Evolutionary conservation across 352 stramenopile genomes (phyloP).

Genomic region (Thraustochytrium striatum): DNA sequence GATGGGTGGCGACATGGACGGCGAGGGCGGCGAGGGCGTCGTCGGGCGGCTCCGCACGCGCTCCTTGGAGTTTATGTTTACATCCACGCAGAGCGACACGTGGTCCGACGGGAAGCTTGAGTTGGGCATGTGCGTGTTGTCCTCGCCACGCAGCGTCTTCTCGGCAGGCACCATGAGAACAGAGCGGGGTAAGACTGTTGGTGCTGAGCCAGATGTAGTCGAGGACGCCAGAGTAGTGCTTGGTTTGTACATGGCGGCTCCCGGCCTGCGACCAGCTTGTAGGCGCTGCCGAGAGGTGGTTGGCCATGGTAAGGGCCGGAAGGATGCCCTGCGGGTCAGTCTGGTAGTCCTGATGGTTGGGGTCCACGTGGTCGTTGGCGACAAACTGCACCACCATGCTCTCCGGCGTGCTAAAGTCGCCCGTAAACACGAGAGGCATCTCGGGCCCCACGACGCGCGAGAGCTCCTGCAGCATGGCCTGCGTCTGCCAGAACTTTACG

Average conservation of each 20-base stretch:
- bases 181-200: constrained; percentile 83
- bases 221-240: constrained; percentile 86
- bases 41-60: constrained; percentile 20
- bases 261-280: constrained; percentile 86
- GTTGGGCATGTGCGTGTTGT: constrained; percentile 43
- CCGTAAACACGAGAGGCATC: constrained; percentile 91
- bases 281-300: constrained; percentile 87
- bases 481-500: constrained; percentile 97
- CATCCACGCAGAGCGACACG: constrained; percentile 30
- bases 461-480: constrained; percentile 75
- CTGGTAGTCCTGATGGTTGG: constrained; percentile 64
- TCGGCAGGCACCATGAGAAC: constrained; percentile 72
- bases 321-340: constrained; percentile 78
- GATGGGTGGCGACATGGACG: constrained; percentile 18
- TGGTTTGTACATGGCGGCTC: constrained; percentile 98
- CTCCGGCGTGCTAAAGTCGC: constrained; percentile 96
- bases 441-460: constrained; percentile 66
- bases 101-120: constrained; percentile 36
- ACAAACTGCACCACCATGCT: constrained; percentile 96
- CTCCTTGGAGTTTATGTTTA: constrained; percentile 22
- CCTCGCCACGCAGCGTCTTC: not conserved
- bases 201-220: constrained; percentile 98
- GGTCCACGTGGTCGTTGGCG: constrained; percentile 65
- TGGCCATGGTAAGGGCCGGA: constrained; percentile 55
- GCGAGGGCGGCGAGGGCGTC: constrained; percentile 31